Evolutionary conservation across 352 stramenopile species (phyloP), one percentile per base, ranked within the genome.

Genomic region (Phytophthora sp.): DNA sequence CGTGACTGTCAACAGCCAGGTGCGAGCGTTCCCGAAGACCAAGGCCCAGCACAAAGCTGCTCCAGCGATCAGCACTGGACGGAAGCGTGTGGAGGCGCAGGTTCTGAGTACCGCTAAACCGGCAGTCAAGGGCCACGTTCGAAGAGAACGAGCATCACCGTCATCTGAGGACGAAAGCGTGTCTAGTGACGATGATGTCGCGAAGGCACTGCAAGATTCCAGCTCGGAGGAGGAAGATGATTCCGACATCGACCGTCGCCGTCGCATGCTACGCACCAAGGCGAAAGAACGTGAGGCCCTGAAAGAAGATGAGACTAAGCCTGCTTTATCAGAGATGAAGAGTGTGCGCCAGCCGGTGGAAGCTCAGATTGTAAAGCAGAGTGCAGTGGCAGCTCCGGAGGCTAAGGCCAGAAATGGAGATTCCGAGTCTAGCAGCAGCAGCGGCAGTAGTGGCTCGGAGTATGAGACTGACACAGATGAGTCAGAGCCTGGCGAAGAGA

Each of bases 381-480:
- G 49, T 57, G 41, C 20, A 7, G 35, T 39, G 9, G 24, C 58
- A 52, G 13, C 36, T 12, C 24, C 47, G 56, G 11, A 38, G 21
- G 2, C 16, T 9, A 63, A 53, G 31, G 36, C 20, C 15, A 47
- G 7, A 35, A 57, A 66, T 29, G 20, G 26, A 15, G 70, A 82
- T 46, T 76, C 64, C 1, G 79, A 74, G 23, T 90, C 82, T 9
- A 77, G 71, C 60, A 77, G 59, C 8, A 76, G 71, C 29, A 80
- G 69, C 15, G 74, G 67, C 4, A 84, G 75, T 41, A 81, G 76
- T 9, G 84, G 66, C 29, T 92, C 85, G 1, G 86, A 95, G 54
- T 94, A 82, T 71, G 88, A 94, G 62, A 96, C 86, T 0, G 88
- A 96, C 56, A 85, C 86, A 9, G 81, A 92, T 52, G 80, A 91